Percentiles rank a stretch among this genome's conserved stretches.
These are phyloP conservation scores for Trichoderma endophyticum DNA, from an alignment of 2,329 filamentous ascomycete species.

Conservation along the genomic window DNA sequence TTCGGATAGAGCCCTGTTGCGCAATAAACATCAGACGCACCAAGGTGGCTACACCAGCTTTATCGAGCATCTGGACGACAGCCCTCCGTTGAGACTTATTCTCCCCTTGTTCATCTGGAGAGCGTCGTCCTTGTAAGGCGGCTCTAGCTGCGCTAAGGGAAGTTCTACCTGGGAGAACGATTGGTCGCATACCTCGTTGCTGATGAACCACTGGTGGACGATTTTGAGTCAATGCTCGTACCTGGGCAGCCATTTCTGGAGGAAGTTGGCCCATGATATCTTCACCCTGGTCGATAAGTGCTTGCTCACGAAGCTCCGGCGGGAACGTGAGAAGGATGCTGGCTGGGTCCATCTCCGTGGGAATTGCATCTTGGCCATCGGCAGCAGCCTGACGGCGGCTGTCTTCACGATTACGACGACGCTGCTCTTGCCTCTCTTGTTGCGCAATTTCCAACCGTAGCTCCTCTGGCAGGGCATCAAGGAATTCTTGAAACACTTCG, in stretches of 20 bases:
- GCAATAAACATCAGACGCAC: slow-evolving; percentile 98
- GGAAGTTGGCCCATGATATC: slow-evolving; percentile 81
- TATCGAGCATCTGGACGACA: slow-evolving; percentile 95
- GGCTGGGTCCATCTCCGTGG: slow-evolving; percentile 83
- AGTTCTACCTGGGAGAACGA: slow-evolving; percentile 31
- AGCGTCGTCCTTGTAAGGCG: slow-evolving; percentile 23
- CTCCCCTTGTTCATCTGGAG: slow-evolving; percentile 42
- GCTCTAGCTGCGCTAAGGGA: slow-evolving; percentile 27
- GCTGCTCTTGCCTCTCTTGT: slow-evolving; percentile 84
- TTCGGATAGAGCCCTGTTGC: slow-evolving; percentile 81
- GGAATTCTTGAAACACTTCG: slow-evolving; percentile 88
- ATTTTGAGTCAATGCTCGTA: slow-evolving; percentile 62
- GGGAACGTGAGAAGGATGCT: slow-evolving; percentile 91
- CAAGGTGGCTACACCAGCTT: slow-evolving; percentile 90
- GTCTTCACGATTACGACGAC: slow-evolving; percentile 81
- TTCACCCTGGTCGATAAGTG: slow-evolving; percentile 88
- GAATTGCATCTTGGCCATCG: slow-evolving; percentile 48
- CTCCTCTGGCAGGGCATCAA: slow-evolving; percentile 87
- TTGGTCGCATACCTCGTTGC: slow-evolving; percentile 31
- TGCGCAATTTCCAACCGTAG: slow-evolving; percentile 87
- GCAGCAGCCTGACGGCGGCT: slow-evolving; percentile 63
- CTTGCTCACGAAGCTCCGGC: slow-evolving; percentile 76
- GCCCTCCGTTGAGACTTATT: slow-evolving; percentile 72
- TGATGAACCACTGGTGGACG: slow-evolving; percentile 29
- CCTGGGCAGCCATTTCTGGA: slow-evolving; percentile 81